These are phyloP conservation scores for Hypoxylon sp. DNA, from an alignment of 2,329 filamentous ascomycete species.

Conservation along the genomic window DNA sequence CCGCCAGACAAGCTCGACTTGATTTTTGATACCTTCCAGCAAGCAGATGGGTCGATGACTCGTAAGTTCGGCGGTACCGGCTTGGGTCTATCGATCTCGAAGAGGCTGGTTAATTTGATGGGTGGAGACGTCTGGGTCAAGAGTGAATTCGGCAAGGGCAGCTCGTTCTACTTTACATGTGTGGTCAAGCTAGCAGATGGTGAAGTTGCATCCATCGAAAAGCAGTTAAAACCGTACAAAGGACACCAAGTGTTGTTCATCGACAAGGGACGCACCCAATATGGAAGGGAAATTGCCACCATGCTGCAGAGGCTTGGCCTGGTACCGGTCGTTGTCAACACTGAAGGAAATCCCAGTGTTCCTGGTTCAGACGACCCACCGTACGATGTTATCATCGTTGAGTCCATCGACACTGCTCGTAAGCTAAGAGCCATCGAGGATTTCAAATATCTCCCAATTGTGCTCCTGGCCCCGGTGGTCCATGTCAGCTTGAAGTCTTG, in stretches of 20 bases:
- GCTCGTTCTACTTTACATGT: conserved; percentile 97
- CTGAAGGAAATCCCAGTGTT: conserved; percentile 75
- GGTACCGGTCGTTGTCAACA: conserved; percentile 85
- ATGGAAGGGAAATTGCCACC: conserved; percentile 79
- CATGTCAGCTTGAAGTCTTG: conserved; percentile 94
- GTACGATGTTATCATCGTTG: conserved; percentile 96
- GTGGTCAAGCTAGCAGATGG: conserved; percentile 87
- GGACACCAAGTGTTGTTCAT: conserved; percentile 95
- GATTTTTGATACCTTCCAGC: conserved; percentile 99
- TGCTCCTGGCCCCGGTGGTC: conserved; percentile 89
- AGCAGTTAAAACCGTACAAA: conserved; percentile 90
- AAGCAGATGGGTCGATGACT: conserved; percentile 96
- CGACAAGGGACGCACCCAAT: conserved; percentile 87
- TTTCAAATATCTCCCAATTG: conserved; percentile 98
- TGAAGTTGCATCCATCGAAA: conserved; percentile 82
- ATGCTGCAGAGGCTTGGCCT: conserved; percentile 87
- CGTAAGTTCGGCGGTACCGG: conserved; percentile 96
- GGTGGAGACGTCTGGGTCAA: conserved; percentile 96
- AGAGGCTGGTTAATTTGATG: conserved; percentile 95
- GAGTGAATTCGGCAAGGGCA: conserved; percentile 91
- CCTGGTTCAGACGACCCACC: conserved; percentile 72
- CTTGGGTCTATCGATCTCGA: conserved; percentile 93
- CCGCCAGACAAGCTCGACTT: conserved; percentile 94
- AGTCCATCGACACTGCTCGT: conserved; percentile 92
- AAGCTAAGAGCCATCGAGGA: conserved; percentile 88